Conservation (phyloP, 768 basidiomycete genomes). For the Amanita pseudoporphyria region DNA sequence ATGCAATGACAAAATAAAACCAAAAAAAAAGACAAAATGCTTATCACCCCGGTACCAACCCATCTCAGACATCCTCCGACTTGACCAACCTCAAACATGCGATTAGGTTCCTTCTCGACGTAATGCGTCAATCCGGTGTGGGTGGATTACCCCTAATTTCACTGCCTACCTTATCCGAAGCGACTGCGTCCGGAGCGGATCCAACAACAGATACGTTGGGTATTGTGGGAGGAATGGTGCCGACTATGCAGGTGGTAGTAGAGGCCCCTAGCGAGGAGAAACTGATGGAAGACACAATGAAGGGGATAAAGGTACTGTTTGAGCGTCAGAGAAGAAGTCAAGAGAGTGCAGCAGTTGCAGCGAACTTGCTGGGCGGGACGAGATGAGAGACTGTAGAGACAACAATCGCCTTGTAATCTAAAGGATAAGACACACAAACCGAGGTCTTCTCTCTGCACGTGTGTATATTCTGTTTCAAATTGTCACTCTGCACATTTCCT, state of each 20-base stretch:
- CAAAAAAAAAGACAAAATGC: constrained; percentile 42
- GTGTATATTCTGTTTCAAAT: no score
- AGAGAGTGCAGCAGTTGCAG: constrained; percentile 33
- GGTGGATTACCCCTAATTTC: constrained; percentile 51
- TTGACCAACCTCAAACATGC: constrained; percentile 42
- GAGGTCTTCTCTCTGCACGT: no score
- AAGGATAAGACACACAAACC: no score
- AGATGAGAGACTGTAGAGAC: no score
- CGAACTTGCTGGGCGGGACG: constrained; percentile 22
- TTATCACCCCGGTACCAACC: constrained; percentile 45
- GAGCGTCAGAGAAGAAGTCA: constrained; percentile 33
- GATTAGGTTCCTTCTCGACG: constrained; percentile 33
- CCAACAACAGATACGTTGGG: background rate
- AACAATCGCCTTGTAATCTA: no score
- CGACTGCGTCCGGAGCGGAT: background rate
- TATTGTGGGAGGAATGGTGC: background rate
- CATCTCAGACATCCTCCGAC: constrained; percentile 48
- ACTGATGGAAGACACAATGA: constrained; percentile 26
- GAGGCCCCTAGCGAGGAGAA: constrained; percentile 26
- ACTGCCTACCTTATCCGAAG: constrained; percentile 2
- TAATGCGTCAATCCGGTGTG: constrained; percentile 50
- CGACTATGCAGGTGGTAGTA: background rate
- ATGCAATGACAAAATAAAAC: no score
- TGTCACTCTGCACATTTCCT: no score
- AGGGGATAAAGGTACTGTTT: constrained; percentile 29